Evolutionary conservation across 2,329 filamentous ascomycete genomes (phyloP), one percentile per base, ranked within the genome.

Genomic region (Xylaria sp.): DNA sequence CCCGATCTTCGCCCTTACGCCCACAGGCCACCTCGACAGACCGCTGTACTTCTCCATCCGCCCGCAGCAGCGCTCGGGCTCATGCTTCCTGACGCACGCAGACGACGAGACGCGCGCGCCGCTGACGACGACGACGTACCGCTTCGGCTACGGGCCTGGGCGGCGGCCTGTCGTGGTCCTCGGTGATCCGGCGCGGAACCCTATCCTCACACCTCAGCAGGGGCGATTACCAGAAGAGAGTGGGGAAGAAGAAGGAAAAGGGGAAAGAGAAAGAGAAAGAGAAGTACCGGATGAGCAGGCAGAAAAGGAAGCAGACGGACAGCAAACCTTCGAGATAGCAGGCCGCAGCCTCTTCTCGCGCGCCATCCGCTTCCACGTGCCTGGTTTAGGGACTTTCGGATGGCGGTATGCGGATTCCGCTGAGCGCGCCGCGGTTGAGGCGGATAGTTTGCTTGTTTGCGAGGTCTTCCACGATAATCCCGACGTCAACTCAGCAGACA

Each of bases 11-110:
- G 31, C 83, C 41, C 77, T 82, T 3, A 51, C 44, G 2, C 20
- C 68, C 1, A 74, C 81, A 52, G 82, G 80, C 31, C 69, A 69
- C 2, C 76, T 84, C 44, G 82, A 80, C 12, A 78, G 78, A 2
- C 72, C 84, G 1, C 82, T 81, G 34, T 90, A 89, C 77, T 74
- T 84, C 13, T 90, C 87, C 28, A 78, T 85, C 34, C 84, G 88
- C 3, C 81, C 81, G 12, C 78, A 78, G 9, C 80, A 81, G 54
- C 75, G 79, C 67, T 88, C 86, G 0, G 86, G 83, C 2, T 83
- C 80, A 41, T 83, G 86, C 69, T 81, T 82, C 70, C 83, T 89
- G 57, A 77, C 86, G 3, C 78, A 84, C 44, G 82, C 80, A 57
- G 70, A 70, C 57, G 68, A 70, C 41, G 74, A 75, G n/a, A 62